Conservation (phyloP, 1,284 basidiomycete genomes). For the Cryptococcus maquisensis region DNA sequence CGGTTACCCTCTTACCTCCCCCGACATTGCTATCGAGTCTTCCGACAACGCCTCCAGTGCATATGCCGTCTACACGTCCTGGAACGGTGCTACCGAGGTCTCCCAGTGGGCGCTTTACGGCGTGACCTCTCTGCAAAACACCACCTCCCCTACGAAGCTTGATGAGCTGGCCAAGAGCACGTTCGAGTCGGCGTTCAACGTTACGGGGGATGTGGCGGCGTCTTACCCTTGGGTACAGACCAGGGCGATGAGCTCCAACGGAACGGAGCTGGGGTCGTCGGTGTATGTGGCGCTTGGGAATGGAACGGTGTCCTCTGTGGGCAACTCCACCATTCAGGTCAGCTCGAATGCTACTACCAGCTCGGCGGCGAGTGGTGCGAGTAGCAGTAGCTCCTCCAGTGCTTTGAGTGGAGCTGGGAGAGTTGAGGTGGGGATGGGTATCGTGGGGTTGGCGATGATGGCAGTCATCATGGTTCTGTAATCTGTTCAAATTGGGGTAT, state of each 20-base stretch:
- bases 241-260: slow-evolving; percentile 2
- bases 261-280: slow-evolving; percentile 6
- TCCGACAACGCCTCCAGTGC: background rate
- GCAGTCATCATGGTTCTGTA: background rate
- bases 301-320: background rate
- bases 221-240: slow-evolving; percentile 5
- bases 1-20: slow-evolving; percentile 24
- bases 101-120: slow-evolving; percentile 20
- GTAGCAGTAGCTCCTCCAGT: background rate
- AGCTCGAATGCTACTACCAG: background rate
- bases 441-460: background rate
- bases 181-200: slow-evolving; percentile 25
- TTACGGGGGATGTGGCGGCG: background rate
- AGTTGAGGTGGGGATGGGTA: background rate
- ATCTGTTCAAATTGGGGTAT: background rate
- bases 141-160: slow-evolving; percentile 1
- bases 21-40: slow-evolving; percentile 15
- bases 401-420: background rate
- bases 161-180: slow-evolving; percentile 7
- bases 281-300: slow-evolving; percentile 1
- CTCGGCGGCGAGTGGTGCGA: background rate
- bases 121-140: slow-evolving; percentile 7
- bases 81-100: slow-evolving; percentile 44
- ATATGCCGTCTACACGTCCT: slow-evolving; percentile 21
- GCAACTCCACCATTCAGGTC: background rate